phyloP scores from a whole-genome alignment of 2,329 filamentous ascomycete genomes.

The Beauveria caledonica region DNA sequence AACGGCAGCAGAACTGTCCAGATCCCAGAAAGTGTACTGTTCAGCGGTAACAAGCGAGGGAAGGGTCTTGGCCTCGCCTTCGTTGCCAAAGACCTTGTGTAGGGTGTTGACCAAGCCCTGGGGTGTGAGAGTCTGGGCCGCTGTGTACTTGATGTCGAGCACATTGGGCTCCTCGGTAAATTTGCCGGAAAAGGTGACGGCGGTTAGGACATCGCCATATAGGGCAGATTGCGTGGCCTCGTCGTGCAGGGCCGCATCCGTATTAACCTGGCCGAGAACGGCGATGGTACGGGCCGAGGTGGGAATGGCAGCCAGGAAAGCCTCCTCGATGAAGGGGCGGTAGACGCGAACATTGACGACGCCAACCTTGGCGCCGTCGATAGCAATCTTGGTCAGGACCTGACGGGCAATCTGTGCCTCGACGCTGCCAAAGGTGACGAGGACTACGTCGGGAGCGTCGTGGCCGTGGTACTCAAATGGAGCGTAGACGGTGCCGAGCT shows the following conservation, averaged over 20 bases:
- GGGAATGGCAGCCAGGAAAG: conserved; percentile 77
- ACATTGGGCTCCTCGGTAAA: conserved; percentile 57
- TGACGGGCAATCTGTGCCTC: conserved; percentile 83
- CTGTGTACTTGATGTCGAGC: conserved; percentile 83
- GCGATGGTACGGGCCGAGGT: conserved; percentile 66
- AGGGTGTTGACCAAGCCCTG: conserved; percentile 44
- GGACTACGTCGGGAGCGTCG: conserved; percentile 65
- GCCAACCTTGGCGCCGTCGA: conserved; percentile 69
- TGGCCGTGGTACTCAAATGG: conserved; percentile 94
- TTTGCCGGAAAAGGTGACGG: conserved; percentile 69
- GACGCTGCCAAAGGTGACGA: conserved; percentile 87
- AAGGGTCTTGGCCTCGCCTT: conserved; percentile 37
- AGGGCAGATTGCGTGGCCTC: conserved; percentile 52
- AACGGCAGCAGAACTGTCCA: conserved; percentile 63
- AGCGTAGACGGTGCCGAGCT: conserved; percentile 87
- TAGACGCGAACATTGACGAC: conserved; percentile 90
- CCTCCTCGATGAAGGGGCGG: conserved; percentile 89
- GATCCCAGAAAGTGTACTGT: conserved; percentile 92
- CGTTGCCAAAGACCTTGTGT: conserved; percentile 44
- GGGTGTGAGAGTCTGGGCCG: conserved; percentile 50
- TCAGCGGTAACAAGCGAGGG: conserved; percentile 50
- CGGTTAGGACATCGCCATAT: conserved; percentile 83
- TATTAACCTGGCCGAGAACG: conserved; percentile 81
- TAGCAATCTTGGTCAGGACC: conserved; percentile 63
- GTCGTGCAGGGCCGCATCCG: conserved; percentile 45